These are phyloP conservation scores for Plasmodium vinckei DNA, from an alignment of 169 alveolate species.

Conservation along the genomic window DNA sequence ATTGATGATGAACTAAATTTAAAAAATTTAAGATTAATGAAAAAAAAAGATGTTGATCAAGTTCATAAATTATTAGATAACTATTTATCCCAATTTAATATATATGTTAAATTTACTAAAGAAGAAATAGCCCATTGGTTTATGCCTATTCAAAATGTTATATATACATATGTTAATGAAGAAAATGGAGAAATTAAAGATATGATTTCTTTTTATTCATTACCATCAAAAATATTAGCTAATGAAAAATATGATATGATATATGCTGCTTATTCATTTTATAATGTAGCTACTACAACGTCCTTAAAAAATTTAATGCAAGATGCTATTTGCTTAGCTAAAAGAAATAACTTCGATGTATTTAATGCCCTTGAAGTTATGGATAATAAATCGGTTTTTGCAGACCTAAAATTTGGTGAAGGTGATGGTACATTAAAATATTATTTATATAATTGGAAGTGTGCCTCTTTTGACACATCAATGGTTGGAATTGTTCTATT, in stretches of 20 bases:
- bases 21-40: slow-evolving; percentile 90
- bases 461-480: slow-evolving; percentile 80
- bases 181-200: slow-evolving; percentile 91
- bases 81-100: slow-evolving; percentile 84
- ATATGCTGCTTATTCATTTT: slow-evolving; percentile 94
- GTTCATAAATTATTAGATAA: slow-evolving; percentile 86
- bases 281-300: slow-evolving; percentile 88
- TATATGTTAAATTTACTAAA: slow-evolving; percentile 88
- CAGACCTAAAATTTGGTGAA: slow-evolving; percentile 94
- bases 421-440: slow-evolving; percentile 98
- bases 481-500: slow-evolving; percentile 54
- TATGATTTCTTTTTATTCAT: slow-evolving; percentile 92
- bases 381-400: slow-evolving; percentile 93
- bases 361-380: slow-evolving; percentile 96
- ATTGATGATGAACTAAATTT: slow-evolving; percentile 83
- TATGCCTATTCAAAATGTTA: slow-evolving; percentile 91
- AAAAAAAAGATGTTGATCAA: slow-evolving; percentile 89
- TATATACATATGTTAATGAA: slow-evolving; percentile 94
- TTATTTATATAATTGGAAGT: slow-evolving; percentile 96
- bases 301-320: slow-evolving; percentile 89
- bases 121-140: slow-evolving; percentile 94
- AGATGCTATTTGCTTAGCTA: slow-evolving; percentile 94
- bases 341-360: slow-evolving; percentile 93
- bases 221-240: slow-evolving; percentile 93
- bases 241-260: slow-evolving; percentile 86